A percentile compares a stretch with the other conserved stretches of the same genome.
phyloP scores from a whole-genome alignment of 306 rosid species.

The Styphnolobium japonicum region DNA sequence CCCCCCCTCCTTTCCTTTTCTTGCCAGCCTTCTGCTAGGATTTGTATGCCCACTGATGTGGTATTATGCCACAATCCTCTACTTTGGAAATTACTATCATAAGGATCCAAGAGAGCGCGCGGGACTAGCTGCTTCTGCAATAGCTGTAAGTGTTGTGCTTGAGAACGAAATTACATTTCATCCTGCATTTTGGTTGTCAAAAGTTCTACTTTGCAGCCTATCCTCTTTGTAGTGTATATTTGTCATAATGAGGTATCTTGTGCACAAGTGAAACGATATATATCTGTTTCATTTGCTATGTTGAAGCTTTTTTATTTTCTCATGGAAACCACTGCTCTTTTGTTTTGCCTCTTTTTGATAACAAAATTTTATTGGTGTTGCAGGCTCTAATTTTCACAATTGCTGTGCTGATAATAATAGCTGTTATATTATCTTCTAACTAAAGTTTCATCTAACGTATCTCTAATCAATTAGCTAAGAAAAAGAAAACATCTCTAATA shows the following conservation, averaged over 20 bases:
- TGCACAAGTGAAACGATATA: too few relatives aligned
- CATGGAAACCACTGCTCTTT: too few relatives aligned
- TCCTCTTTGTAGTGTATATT: not conserved
- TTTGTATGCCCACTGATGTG: conserved; percentile 75
- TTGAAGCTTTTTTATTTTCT: too few relatives aligned
- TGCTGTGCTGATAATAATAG: conserved; percentile 37
- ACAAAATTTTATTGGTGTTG: conserved; percentile 23
- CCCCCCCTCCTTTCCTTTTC: too few relatives aligned
- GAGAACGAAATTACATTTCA: not conserved
- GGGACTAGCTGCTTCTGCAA: conserved; percentile 97
- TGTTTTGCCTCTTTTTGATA: not conserved
- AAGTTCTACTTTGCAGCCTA: not conserved
- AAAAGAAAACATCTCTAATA: not conserved
- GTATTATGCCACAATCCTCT: conserved; percentile 86
- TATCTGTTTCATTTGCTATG: not conserved
- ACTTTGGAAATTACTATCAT: conserved; percentile 73
- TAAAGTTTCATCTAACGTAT: conserved; percentile 17
- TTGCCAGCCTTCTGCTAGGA: conserved; percentile 75
- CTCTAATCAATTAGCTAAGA: conserved; percentile 2
- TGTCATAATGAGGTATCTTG: too few relatives aligned
- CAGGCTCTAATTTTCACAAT: conserved; percentile 69
- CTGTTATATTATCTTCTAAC: conserved; percentile 33
- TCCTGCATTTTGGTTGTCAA: not conserved
- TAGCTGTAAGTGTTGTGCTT: conserved; percentile 54
- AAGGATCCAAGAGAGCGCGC: conserved; percentile 96